Evolutionary conservation across 2,329 filamentous ascomycete species (phyloP).

Genomic region (Colletotrichum tanaceti): DNA sequence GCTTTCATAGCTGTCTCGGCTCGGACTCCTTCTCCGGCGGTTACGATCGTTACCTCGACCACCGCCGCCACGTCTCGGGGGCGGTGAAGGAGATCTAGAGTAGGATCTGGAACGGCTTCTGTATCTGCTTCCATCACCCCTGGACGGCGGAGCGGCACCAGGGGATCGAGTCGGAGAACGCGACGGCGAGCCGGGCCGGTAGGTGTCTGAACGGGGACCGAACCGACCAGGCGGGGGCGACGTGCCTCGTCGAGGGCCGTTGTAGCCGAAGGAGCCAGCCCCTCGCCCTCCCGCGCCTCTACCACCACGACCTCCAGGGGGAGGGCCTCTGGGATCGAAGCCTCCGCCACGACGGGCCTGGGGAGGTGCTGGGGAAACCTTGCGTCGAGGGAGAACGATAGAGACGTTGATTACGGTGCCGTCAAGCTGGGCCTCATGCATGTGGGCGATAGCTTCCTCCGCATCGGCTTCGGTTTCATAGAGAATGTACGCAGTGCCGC

Average conservation of each 20-base stretch:
- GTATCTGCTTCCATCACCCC: conserved; percentile 52
- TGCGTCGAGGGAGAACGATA: conserved; percentile 85
- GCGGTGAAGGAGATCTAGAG: conserved; percentile 59
- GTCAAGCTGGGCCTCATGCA: conserved; percentile 97
- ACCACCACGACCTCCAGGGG: conserved; percentile 45
- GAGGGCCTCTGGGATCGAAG: conserved; percentile 66
- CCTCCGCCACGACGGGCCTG: conserved; percentile 72
- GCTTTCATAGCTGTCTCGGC: conserved; percentile 56
- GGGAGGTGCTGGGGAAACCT: conserved; percentile 84
- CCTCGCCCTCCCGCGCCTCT: conserved; percentile 45
- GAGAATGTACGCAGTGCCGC: conserved; percentile 92
- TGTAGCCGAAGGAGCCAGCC: conserved; percentile 49
- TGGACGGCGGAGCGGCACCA: conserved; percentile 47
- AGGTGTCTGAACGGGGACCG: conserved; percentile 65
- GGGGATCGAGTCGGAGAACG: conserved; percentile 59
- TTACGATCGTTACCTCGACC: conserved; percentile 46
- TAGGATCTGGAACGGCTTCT: conserved; percentile 60
- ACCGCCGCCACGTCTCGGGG: conserved; percentile 49
- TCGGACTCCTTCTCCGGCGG: conserved; percentile 47
- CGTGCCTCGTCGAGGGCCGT: conserved; percentile 53
- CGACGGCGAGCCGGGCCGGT: conserved; percentile 70
- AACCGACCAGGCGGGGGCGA: conserved; percentile 52
- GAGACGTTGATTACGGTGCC: conserved; percentile 86
- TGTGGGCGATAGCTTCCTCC: conserved; percentile 89
- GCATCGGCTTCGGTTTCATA: conserved; percentile 82